Evolutionary conservation across 2,329 filamentous ascomycete species (phyloP), one percentile per base, ranked within the genome.

Genomic region (Westerdykella aurantiaca): DNA sequence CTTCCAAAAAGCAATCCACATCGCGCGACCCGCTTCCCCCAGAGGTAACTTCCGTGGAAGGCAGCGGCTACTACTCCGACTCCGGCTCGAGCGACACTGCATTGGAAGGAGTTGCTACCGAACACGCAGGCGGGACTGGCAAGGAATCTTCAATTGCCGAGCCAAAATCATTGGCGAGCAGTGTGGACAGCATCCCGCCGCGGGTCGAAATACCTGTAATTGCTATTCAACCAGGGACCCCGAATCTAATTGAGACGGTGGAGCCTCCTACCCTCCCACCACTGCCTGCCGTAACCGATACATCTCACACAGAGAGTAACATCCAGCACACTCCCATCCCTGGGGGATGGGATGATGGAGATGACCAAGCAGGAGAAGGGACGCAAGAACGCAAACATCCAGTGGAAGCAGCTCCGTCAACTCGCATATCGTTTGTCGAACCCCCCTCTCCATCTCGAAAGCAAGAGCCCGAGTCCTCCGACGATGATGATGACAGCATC

Each of bases 11-110:
- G 22, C 18, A 41, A n/a, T 16, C 17, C 9, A n/a, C 7, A 14
- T 9, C 44, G 9, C 72, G 78, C 41, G 79, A 86, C 49, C 85
- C 86, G 13, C 63, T 88, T 29, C 82, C 86, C 4, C 83, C 83
- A 1, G 76, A 87, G 13, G 81, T 86, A 11, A 85, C 83, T 0
- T 82, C 82, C 1, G 77, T 84, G 14, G 83, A 89, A 58, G 80
- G 78, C 9, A 77, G 68, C 43, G 82, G 79, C 1, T 82, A 86
- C 51, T 67, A 73, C 12, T 86, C 82, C 12, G 80, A 85, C 46
- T 79, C 74, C 37, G 70, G 72, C 29, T 37, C 48, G n/a, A 63
- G 60, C 43, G 54, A 59, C 10, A 50, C 49, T 23, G 56, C 56
- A 21, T 53, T 61, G 13, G 49, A 50, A 16, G 25, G 37, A 21